Conservation (phyloP, 129 eudicot genomes). For the Pittosporum tobira region DNA sequence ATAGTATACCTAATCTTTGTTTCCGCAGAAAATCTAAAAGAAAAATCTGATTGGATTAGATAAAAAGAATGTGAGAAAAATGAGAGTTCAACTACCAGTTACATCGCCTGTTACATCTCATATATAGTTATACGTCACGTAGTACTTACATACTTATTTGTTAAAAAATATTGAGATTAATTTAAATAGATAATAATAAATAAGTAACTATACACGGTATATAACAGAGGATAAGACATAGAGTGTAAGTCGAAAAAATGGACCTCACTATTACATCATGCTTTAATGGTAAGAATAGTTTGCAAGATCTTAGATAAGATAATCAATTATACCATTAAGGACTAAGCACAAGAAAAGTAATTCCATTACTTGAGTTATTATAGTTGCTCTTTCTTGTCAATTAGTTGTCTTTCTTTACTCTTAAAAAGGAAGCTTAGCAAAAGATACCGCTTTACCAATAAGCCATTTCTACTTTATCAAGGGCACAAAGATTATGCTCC, state of each 20-base stretch:
- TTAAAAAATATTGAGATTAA: too few relatives aligned
- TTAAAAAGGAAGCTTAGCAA: slow-evolving; percentile 5
- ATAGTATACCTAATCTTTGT: background rate
- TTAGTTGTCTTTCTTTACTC: slow-evolving; percentile 21
- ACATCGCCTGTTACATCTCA: too few relatives aligned
- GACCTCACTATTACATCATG: too few relatives aligned
- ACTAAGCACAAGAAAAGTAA: slow-evolving; percentile 22
- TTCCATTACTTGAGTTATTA: slow-evolving; percentile 14
- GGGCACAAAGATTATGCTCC: slow-evolving; percentile 44
- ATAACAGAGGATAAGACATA: too few relatives aligned
- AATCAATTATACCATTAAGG: slow-evolving; percentile 12
- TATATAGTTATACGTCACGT: too few relatives aligned
- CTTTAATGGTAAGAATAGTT: background rate
- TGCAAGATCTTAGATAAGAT: background rate
- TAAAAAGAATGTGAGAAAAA: too few relatives aligned
- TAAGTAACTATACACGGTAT: too few relatives aligned
- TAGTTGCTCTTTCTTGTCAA: slow-evolving; percentile 41
- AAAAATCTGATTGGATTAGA: background rate
- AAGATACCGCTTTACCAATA: background rate
- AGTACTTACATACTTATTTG: too few relatives aligned
- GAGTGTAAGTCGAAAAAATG: too few relatives aligned
- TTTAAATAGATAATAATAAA: too few relatives aligned
- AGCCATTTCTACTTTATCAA: slow-evolving; percentile 22
- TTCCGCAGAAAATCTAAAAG: background rate
- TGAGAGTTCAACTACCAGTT: too few relatives aligned